A percentile compares a stretch with the other conserved stretches of the same genome.
Conservation (phyloP, 1,284 basidiomycete species). For the Dichomitus squalens region DNA sequence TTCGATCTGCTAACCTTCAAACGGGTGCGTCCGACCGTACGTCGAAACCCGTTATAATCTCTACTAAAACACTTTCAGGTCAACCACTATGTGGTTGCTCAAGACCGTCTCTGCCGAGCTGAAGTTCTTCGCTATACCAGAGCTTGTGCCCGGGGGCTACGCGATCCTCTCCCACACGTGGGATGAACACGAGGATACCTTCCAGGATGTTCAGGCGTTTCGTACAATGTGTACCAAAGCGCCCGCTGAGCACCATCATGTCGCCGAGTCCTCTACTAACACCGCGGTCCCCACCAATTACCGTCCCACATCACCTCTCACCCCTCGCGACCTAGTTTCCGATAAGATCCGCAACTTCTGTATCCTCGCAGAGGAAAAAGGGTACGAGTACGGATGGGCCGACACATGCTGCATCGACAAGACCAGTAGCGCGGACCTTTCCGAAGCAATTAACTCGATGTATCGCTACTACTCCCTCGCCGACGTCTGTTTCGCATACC, state of each 20-base stretch:
- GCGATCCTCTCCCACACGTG: slow-evolving; percentile 1
- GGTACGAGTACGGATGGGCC: background rate
- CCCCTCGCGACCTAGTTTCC: too few relatives aligned
- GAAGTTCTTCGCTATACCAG: background rate
- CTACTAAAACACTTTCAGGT: too few relatives aligned
- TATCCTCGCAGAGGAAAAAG: background rate
- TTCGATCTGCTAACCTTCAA: too few relatives aligned
- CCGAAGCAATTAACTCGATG: too few relatives aligned
- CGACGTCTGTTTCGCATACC: background rate
- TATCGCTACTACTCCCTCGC: background rate
- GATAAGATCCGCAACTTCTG: background rate
- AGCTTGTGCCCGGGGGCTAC: background rate
- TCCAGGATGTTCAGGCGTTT: background rate
- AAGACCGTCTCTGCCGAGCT: background rate
- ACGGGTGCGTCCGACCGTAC: too few relatives aligned
- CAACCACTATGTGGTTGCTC: too few relatives aligned
- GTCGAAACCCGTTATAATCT: too few relatives aligned
- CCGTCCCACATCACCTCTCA: too few relatives aligned
- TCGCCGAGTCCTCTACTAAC: too few relatives aligned
- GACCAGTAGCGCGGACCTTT: too few relatives aligned
- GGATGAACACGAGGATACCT: background rate
- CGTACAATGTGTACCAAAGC: background rate
- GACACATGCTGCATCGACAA: background rate
- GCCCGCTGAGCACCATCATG: background rate
- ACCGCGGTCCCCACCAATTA: too few relatives aligned